phyloP scores from a whole-genome alignment of 2,329 filamentous ascomycete genomes.

The Beauveria medogensis region DNA sequence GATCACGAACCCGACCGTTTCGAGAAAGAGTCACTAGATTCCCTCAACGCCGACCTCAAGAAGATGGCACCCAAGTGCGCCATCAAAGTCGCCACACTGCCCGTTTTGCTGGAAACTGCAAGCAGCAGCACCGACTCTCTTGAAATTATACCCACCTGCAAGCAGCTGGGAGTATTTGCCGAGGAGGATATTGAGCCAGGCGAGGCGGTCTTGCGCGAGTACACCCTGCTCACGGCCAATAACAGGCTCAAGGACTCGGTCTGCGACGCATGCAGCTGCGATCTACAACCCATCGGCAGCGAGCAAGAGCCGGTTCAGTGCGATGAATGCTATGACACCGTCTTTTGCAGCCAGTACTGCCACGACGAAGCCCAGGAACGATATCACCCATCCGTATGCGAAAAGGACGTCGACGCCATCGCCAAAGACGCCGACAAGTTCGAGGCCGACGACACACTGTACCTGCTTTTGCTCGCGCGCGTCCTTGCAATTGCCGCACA shows the following conservation, averaged over 20 bases:
- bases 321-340: constrained; percentile 54
- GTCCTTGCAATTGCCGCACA: constrained; percentile 56
- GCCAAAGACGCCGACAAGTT: constrained; percentile 54
- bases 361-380: constrained; percentile 47
- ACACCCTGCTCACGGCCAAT: constrained; percentile 80
- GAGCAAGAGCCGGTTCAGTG: constrained; percentile 45
- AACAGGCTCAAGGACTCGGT: constrained; percentile 78
- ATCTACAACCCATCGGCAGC: constrained; percentile 53
- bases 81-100: constrained; percentile 67
- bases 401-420: constrained; percentile 57
- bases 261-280: constrained; percentile 81
- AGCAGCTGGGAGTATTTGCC: constrained; percentile 86
- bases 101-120: constrained; percentile 54
- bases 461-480: constrained; percentile 54
- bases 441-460: constrained; percentile 53
- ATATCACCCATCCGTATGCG: constrained; percentile 59
- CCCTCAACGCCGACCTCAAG: constrained; percentile 63
- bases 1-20: constrained; percentile 61
- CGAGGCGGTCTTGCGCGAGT: constrained; percentile 71
- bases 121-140: constrained; percentile 40
- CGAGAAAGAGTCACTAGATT: constrained; percentile 56
- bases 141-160: constrained; percentile 49
- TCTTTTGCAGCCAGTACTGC: constrained; percentile 57
- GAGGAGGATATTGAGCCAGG: constrained; percentile 70
- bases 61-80: constrained; percentile 73